phyloP scores from a whole-genome alignment of 208 protist species.

The Phytomonas sp. region DNA sequence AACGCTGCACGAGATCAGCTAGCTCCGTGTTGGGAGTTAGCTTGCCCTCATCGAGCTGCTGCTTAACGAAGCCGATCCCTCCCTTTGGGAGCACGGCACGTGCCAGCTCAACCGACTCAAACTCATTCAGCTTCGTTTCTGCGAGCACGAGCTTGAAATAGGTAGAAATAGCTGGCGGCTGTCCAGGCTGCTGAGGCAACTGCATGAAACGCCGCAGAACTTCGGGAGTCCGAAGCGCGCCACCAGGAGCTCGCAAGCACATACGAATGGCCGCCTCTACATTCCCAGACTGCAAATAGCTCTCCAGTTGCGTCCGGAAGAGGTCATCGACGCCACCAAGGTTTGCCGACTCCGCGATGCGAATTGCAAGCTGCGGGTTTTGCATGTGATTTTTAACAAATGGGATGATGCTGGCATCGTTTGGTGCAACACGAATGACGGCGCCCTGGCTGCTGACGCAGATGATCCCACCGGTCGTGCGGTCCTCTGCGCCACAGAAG shows the following conservation, averaged over 20 bases:
- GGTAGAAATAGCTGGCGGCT: constrained; percentile 92
- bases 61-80: constrained; percentile 90
- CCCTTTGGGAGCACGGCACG: constrained; percentile 92
- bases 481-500: constrained; percentile 92
- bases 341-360: constrained; percentile 94
- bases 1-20: constrained; percentile 93
- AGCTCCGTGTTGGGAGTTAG: constrained; percentile 97
- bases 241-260: constrained; percentile 91
- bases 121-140: constrained; percentile 92
- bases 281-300: constrained; percentile 84
- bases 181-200: constrained; percentile 57
- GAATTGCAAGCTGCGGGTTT: constrained; percentile 93
- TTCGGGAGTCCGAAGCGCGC: constrained; percentile 93
- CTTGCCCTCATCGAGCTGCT: constrained; percentile 98
- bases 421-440: constrained; percentile 91
- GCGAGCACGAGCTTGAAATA: constrained; percentile 98
- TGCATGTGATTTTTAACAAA: constrained; percentile 93
- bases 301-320: constrained; percentile 95
- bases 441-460: constrained; percentile 95
- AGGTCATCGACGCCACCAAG: constrained; percentile 97
- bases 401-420: constrained; percentile 95
- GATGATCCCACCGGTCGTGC: constrained; percentile 89
- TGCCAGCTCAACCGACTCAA: constrained; percentile 98
- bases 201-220: constrained; percentile 95
- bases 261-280: constrained; percentile 94